Conservation (phyloP, 768 basidiomycete genomes). For the Lyophyllum decastes region DNA sequence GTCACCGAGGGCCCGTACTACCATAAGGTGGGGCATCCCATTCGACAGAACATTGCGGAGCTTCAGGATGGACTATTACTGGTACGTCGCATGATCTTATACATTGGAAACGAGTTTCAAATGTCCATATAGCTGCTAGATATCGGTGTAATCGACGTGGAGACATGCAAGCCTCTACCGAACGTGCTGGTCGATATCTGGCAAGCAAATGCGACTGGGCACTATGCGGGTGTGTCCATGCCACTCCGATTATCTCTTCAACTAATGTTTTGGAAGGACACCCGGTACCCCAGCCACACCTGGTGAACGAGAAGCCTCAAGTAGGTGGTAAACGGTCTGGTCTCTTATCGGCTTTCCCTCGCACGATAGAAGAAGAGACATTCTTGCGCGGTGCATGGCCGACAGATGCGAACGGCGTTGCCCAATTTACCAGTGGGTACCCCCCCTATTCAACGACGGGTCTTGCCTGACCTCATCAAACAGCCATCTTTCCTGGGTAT, state of each 20-base stretch:
- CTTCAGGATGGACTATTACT: conserved; percentile 49
- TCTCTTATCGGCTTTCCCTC: conserved; percentile 44
- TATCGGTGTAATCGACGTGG: conserved; percentile 59
- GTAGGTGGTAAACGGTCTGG: conserved; percentile 47
- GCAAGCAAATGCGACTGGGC: conserved; percentile 59
- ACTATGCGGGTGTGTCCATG: conserved; percentile 44
- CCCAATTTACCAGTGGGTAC: conserved; percentile 53
- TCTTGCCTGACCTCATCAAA: neutral
- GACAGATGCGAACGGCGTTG: conserved; percentile 53
- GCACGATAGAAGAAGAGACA: conserved; percentile 41
- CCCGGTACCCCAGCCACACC: conserved; percentile 44
- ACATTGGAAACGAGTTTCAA: neutral
- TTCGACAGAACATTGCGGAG: conserved; percentile 58
- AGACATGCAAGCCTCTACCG: conserved; percentile 55
- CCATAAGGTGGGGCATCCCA: conserved; percentile 47
- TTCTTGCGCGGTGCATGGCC: conserved; percentile 58
- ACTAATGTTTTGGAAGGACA: conserved; percentile 34
- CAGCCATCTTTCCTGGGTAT: conserved; percentile 58
- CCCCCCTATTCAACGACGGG: neutral
- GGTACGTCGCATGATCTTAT: conserved; percentile 28
- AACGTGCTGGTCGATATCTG: conserved; percentile 62
- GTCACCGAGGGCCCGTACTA: conserved; percentile 60
- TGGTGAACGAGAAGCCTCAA: conserved; percentile 45
- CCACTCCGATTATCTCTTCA: neutral
- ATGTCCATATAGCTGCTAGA: conserved; percentile 40